Percentiles rank a stretch among this genome's conserved stretches.
Evolutionary conservation across 2,329 filamentous ascomycete species (phyloP).

Genomic region (Hymenoscyphus repandus): DNA sequence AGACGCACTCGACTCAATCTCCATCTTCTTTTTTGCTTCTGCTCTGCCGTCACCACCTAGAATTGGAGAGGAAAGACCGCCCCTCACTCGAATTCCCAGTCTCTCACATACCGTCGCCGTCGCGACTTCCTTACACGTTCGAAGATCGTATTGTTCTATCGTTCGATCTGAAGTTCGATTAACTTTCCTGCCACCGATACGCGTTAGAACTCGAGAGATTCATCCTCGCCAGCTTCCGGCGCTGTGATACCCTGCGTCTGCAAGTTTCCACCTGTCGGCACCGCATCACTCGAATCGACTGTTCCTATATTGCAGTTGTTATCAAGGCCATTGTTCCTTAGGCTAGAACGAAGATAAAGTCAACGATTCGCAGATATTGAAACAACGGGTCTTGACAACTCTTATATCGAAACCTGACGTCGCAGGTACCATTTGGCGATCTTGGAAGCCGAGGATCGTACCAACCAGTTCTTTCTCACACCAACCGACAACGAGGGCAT

Average conservation of each 20-base stretch:
- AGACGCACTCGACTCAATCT: too few relatives aligned
- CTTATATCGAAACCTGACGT: neutral
- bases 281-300: slow-evolving; percentile 5
- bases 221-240: slow-evolving; percentile 14
- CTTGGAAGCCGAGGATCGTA: neutral
- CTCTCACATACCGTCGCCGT: too few relatives aligned
- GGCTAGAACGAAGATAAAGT: slow-evolving; percentile 8
- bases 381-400: neutral
- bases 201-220: neutral
- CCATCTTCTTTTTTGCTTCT: too few relatives aligned
- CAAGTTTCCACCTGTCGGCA: slow-evolving; percentile 13
- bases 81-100: too few relatives aligned
- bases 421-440: slow-evolving; percentile 2
- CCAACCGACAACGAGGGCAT: too few relatives aligned
- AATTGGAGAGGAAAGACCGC: too few relatives aligned
- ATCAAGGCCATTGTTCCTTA: slow-evolving; percentile 3
- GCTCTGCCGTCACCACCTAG: too few relatives aligned
- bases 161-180: neutral
- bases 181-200: neutral
- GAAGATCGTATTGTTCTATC: neutral
- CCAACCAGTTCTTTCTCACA: neutral
- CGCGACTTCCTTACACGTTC: neutral
- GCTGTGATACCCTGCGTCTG: slow-evolving; percentile 13
- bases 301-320: slow-evolving; percentile 13
- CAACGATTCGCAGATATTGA: neutral